Evolutionary conservation across 2,329 filamentous ascomycete species (phyloP).

Genomic region (Furcasterigmium sp.): DNA sequence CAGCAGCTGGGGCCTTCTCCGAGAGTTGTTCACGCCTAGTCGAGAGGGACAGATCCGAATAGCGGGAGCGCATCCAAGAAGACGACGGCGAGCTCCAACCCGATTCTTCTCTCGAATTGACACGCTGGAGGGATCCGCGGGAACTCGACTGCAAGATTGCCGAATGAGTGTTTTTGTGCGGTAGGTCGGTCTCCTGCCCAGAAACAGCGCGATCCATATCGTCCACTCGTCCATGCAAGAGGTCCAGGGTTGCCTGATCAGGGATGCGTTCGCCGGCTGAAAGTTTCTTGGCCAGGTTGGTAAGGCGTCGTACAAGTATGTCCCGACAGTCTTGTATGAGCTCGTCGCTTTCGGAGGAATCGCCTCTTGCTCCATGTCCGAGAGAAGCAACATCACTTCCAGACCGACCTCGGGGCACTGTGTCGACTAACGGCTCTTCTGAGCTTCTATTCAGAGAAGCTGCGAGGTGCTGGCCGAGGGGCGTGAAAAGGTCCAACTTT

Average conservation of each 20-base stretch:
- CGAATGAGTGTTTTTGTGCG: conserved; percentile 9
- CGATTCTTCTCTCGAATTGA: conserved; percentile 11
- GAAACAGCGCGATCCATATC: conserved; percentile 26
- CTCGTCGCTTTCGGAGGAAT: conserved; percentile 12
- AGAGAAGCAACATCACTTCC: not conserved
- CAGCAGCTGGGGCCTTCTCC: conserved; percentile 4
- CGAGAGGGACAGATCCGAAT: conserved; percentile 32
- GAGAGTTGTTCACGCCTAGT: conserved; percentile 18
- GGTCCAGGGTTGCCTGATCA: conserved; percentile 25
- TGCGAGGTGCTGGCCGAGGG: conserved; percentile 23
- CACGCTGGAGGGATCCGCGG: not conserved
- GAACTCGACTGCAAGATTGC: conserved; percentile 7
- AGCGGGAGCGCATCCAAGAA: conserved; percentile 30
- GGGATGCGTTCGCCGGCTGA: conserved; percentile 25
- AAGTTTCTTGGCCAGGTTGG: conserved; percentile 31
- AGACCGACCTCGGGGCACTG: not conserved
- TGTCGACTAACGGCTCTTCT: conserved; percentile 1
- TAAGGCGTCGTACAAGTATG: conserved; percentile 36
- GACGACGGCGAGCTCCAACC: conserved; percentile 28
- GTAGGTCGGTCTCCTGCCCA: conserved; percentile 5
- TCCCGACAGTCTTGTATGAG: conserved; percentile 24
- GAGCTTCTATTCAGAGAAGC: conserved; percentile 10
- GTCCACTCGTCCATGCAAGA: conserved; percentile 24
- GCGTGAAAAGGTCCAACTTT: conserved; percentile 22
- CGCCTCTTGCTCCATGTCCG: no score